phyloP scores from a whole-genome alignment of 768 basidiomycete genomes.

The Roridomyces roridus region DNA sequence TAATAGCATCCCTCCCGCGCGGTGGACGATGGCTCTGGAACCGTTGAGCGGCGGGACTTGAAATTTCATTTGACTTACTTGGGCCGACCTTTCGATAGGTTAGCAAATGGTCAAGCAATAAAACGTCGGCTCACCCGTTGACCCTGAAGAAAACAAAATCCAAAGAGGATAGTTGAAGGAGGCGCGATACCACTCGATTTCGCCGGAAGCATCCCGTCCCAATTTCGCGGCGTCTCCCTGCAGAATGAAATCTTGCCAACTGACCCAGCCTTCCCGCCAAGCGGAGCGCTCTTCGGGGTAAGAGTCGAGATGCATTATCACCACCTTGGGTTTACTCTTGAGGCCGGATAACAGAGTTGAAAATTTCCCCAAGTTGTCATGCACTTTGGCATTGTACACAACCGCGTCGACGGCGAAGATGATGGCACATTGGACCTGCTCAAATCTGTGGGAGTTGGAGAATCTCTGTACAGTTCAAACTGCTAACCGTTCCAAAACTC shows the following conservation, averaged over 20 bases:
- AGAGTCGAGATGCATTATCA: slow-evolving; percentile 59
- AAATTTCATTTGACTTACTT: slow-evolving; percentile 50
- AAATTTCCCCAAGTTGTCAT: slow-evolving; percentile 71
- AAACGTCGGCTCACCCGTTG: slow-evolving; percentile 58
- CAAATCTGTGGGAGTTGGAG: slow-evolving; percentile 50
- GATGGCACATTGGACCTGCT: slow-evolving; percentile 78
- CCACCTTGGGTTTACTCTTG: slow-evolving; percentile 51
- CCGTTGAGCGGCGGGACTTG: slow-evolving; percentile 8
- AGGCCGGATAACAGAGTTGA: slow-evolving; percentile 62
- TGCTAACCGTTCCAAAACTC: slow-evolving; percentile 72
- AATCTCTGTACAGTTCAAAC: neutral
- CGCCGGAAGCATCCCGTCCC: slow-evolving; percentile 57
- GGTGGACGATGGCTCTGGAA: slow-evolving; percentile 76
- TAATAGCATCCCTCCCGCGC: slow-evolving; percentile 79
- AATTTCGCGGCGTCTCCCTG: slow-evolving; percentile 51
- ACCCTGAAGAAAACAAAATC: slow-evolving; percentile 87
- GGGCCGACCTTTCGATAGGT: slow-evolving; percentile 43
- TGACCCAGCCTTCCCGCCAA: slow-evolving; percentile 57
- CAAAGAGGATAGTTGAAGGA: slow-evolving; percentile 82
- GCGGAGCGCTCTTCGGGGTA: slow-evolving; percentile 36
- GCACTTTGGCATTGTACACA: slow-evolving; percentile 76
- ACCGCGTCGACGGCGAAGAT: slow-evolving; percentile 78
- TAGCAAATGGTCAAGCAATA: neutral
- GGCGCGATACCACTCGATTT: slow-evolving; percentile 67
- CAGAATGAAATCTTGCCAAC: slow-evolving; percentile 60